Conservation (phyloP, 116 monocot species). For the Thalassia testudinum region DNA sequence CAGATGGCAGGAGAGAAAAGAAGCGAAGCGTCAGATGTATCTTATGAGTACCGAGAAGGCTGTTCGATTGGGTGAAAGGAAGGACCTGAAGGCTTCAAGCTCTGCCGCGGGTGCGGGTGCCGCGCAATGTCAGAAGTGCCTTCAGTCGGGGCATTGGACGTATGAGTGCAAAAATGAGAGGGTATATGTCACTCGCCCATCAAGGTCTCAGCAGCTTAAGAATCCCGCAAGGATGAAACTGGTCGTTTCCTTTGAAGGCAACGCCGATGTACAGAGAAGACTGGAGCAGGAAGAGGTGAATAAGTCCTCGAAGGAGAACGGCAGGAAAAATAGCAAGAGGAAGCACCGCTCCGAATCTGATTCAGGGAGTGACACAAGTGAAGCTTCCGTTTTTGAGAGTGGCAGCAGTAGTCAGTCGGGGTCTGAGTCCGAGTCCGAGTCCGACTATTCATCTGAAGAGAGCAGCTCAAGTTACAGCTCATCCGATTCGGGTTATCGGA, state of each 20-base stretch:
- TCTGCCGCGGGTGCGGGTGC: conserved; percentile 16
- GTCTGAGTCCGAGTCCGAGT: conserved; percentile 18
- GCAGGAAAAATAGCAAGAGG: conserved; percentile 58
- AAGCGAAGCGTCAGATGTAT: conserved; percentile 93
- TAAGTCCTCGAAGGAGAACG: conserved; percentile 6
- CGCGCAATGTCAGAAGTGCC: conserved; percentile 86
- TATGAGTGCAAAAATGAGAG: conserved; percentile 96
- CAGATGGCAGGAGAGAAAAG: conserved; percentile 94
- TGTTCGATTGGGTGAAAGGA: conserved; percentile 74
- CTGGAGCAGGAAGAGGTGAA: conserved; percentile 8
- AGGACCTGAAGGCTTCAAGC: conserved; percentile 39
- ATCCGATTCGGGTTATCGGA: conserved; percentile 43
- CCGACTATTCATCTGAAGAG: conserved; percentile 47
- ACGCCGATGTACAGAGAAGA: conserved; percentile 31
- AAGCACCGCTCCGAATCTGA: conserved; percentile 51
- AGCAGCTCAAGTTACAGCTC: conserved; percentile 49
- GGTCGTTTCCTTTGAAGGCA: conserved; percentile 52
- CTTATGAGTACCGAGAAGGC: conserved; percentile 98
- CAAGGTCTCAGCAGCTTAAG: conserved; percentile 74
- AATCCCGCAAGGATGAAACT: conserved; percentile 53
- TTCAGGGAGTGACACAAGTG: conserved; percentile 43
- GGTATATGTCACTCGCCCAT: conserved; percentile 80
- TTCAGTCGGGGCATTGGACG: conserved; percentile 87
- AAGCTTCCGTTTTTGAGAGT: conserved; percentile 76
- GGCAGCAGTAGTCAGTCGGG: conserved; percentile 44